Evolutionary conservation across 768 basidiomycete species (phyloP), one percentile per base, ranked within the genome.

Genomic region (Suillus paluster): DNA sequence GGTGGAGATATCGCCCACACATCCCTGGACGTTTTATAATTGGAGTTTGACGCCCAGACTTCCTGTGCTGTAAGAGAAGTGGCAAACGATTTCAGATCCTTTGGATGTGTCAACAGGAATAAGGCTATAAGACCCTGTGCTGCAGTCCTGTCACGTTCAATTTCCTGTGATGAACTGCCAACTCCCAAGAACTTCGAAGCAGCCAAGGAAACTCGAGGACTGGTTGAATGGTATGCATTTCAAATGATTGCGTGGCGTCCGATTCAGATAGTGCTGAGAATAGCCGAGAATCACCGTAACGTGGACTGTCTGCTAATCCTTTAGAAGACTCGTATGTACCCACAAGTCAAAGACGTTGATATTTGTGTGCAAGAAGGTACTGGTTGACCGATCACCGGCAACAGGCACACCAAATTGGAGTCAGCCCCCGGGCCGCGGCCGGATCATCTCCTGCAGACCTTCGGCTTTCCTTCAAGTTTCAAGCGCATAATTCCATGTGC

Each of bases 21-120:
- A 55, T 39, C 11, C 23, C 39, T 25, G 25, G 38, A 19, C 23
- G 3, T 27, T 25, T 55, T 55, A 55, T 55, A 39, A 39, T 55
- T 55, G 54, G 54, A 55, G 23, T 39, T 54, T 55, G 38, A 55
- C 54, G 54, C 54, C 38, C 36, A 5, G 11, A 23, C 38, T 55
- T 55, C 54, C 38, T 55, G 38, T 53, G 52, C 33, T 34, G 34
- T 5, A 53, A 53, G 7, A 9, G 11, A 36, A 15, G 17, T 25
- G 46, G 46, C 34, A 36, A 54, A 34, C 17, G 17, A 39, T 39
- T 36, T 23, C 11, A 25, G 6, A 27, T 25, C 17, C 21, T 21
- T 15, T 9, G n/a, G 52, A 53, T 36, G 52, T 14, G 8, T 34
- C 12, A 53, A 53, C n/a, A 33, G 5, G 36, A 55, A 23, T 4